Evolutionary conservation across 305 asterid genomes (phyloP), one percentile per base, ranked within the genome.

Genomic region (Solanum hybrid): DNA sequence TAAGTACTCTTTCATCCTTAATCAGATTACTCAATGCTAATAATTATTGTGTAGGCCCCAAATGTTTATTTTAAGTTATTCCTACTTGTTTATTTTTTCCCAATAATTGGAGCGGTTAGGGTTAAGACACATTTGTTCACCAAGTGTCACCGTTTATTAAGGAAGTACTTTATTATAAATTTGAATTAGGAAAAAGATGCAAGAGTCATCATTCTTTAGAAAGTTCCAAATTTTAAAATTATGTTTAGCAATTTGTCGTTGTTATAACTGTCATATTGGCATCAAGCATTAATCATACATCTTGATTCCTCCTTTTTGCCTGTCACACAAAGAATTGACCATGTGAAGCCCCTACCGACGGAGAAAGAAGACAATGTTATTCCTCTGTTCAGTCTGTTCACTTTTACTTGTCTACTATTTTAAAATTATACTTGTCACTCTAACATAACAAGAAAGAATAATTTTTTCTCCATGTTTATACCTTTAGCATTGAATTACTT

Each of bases 1-100:
- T 61, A 61, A 20, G 0, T 61, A 61, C 0, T 22, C 0, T 7
- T 61, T 61, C 24, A 7, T 61, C 2, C 0, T 57, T 57, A 57
- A 57, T 17, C 0, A 17, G 8, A 39, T 1, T 0, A 8, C 3
- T 37, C 12, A 9, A 3, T 9, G 39, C 39, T 37, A 37, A 37
- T 34, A 34, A 34, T 38, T 41, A 41, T 41, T 41, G 61, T 41
- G 61, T 41, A 1, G 61, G 22, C 32, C 65, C 31, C 61, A 36
- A 37, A 31, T 37, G 5, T 37, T 80, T n/a, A 8, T 24, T 82
- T 17, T 29, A 29, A 29, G 31, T 29, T 29, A 29, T 29, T 29
- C 31, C 31, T 29, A 29, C 31, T 29, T 29, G 31, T 29, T 29
- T 29, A 29, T 29, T 29, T 29, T 29, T 29, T 29, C 9, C 88